phyloP scores from a whole-genome alignment of 139 green algal genomes.

The Chlamydomonas incerta region DNA sequence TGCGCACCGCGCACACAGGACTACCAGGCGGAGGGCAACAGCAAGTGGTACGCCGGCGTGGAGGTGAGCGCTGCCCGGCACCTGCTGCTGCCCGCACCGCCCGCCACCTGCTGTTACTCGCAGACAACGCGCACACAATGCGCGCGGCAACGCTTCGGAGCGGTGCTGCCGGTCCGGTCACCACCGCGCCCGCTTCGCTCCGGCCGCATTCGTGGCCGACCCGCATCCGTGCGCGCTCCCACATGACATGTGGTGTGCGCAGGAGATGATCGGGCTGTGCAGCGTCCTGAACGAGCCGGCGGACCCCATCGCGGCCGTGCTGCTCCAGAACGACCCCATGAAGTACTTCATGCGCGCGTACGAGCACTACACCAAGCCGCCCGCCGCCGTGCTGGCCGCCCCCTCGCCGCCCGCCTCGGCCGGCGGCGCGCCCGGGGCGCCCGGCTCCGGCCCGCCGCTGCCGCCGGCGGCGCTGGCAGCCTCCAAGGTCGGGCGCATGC shows the following conservation, averaged over 20 bases:
- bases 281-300: conserved; percentile 40
- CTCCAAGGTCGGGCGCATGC: conserved; percentile 52
- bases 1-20: conserved; percentile 19
- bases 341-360: conserved; percentile 71
- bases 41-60: conserved; percentile 80
- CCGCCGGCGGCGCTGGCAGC: conserved; percentile 3
- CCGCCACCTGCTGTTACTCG: too few species aligned
- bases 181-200: too few species aligned
- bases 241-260: not conserved
- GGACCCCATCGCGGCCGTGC: conserved; percentile 35
- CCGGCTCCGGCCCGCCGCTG: not conserved
- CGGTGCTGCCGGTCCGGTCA: too few species aligned
- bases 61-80: conserved; percentile 68
- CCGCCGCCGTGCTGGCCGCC: not conserved
- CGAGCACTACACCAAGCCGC: conserved; percentile 59
- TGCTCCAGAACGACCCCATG: conserved; percentile 51
- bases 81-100: too few species aligned
- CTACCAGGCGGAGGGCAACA: conserved; percentile 60
- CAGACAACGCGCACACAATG: too few species aligned
- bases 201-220: too few species aligned
- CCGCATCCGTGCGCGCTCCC: too few species aligned
- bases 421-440: not conserved
- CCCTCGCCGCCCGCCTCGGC: not conserved
- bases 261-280: conserved; percentile 72
- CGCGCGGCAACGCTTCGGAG: too few species aligned